Evolutionary conservation across 768 basidiomycete species (phyloP).

Genomic region (Gelatoporia subvermispora): DNA sequence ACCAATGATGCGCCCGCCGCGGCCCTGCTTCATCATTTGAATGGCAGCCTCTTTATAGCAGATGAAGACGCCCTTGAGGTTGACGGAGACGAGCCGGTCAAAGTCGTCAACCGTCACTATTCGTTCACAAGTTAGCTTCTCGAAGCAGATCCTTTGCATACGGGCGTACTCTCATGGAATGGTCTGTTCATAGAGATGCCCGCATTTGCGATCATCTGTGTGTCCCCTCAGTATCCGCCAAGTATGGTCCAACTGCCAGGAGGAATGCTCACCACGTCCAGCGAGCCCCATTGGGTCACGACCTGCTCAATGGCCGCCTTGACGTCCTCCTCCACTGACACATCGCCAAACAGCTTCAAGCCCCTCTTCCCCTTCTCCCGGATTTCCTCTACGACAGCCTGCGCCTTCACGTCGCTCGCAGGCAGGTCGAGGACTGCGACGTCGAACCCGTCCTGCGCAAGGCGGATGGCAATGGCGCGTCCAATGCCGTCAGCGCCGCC

Average conservation of each 20-base stretch:
- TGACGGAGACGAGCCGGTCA: slow-evolving; percentile 31
- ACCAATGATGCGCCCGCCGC: slow-evolving; percentile 36
- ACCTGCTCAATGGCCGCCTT: slow-evolving; percentile 31
- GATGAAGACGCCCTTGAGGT: slow-evolving; percentile 35
- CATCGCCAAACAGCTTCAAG: slow-evolving; percentile 31
- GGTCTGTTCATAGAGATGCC: slow-evolving; percentile 12
- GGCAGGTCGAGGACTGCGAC: slow-evolving; percentile 16
- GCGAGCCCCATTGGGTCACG: slow-evolving; percentile 33
- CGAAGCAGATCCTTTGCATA: too few species aligned
- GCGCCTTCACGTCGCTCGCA: slow-evolving; percentile 4
- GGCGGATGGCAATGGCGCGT: slow-evolving; percentile 18
- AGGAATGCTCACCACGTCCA: slow-evolving; percentile 43
- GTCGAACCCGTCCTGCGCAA: slow-evolving; percentile 22
- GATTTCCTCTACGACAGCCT: slow-evolving; percentile 9
- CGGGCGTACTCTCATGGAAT: slow-evolving; percentile 9
- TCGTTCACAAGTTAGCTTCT: too few species aligned
- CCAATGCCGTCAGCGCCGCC: slow-evolving; percentile 25
- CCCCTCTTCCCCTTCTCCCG: slow-evolving; percentile 17
- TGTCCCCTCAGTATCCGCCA: background rate
- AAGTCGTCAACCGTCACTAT: slow-evolving; percentile 27
- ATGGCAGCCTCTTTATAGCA: slow-evolving; percentile 35
- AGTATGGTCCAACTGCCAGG: background rate
- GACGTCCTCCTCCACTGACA: slow-evolving; percentile 38
- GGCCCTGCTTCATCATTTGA: slow-evolving; percentile 38
- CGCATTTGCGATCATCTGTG: slow-evolving; percentile 26